Evolutionary conservation across 208 protist species (phyloP), one percentile per base, ranked within the genome.

Genomic region (Trypanosoma scelopori): DNA sequence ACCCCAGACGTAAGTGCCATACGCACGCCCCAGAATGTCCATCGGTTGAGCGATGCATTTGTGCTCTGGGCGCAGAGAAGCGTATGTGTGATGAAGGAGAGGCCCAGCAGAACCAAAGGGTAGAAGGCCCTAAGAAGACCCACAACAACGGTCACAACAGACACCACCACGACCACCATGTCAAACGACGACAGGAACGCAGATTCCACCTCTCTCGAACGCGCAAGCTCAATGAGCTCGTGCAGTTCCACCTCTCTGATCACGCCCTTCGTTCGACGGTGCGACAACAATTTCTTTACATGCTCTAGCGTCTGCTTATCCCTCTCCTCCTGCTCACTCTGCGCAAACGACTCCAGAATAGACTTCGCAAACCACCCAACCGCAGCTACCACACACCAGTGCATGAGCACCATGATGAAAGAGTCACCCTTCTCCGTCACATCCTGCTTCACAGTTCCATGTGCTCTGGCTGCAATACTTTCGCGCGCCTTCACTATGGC

Each of bases 311-410:
- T 62, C 0, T 53, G 39, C 42, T 75, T 65, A 47, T 95, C 86
- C 6, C 67, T 65, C 32, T 75, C 39, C 71, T 85, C 76, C 64
- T 91, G 83, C 60, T 92, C 82, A 35, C 46, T 68, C 53, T 74
- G 71, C n/a, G 92, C 92, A 51, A 93, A 83, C 1, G 88, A 78
- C 65, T 94, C 89, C 18, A 97, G 70, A 35, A 95, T 91, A 5
- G 89, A 95, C 70, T 93, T 91, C 20, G 70, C 77, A 59, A 97
- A 97, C 74, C 75, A 97, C 50, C 60, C 55, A 22, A 97, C 79
- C 28, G 87, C 85, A 9, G 64, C 66, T 28, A 88, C 67, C 2
- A 92, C 81, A 13, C 89, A 22, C 76, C 78, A 81, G 35, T 86
- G 71, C 71, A 91, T 72, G 12, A 72, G 41, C 56, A 55, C 43